These are phyloP conservation scores for Solanum chiquidenum DNA, from an alignment of 257 asterid genomes.

Conservation along the genomic window DNA sequence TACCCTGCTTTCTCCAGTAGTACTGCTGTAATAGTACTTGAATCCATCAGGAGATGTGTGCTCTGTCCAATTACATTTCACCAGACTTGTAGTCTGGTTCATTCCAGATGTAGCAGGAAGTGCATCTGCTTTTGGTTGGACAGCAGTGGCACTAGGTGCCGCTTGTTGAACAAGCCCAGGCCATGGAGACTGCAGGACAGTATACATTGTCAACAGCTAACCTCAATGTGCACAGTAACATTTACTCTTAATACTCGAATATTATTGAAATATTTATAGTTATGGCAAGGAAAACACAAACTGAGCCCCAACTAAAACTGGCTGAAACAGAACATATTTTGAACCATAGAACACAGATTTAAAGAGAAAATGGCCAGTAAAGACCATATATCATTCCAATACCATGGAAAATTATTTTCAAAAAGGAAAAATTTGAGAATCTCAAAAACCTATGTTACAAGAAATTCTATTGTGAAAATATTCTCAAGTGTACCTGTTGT, in stretches of 20 bases:
- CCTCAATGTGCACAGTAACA: not conserved
- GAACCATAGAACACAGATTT: not conserved
- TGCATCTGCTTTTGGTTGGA: conserved; percentile 31
- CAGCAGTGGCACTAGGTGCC: conserved; percentile 18
- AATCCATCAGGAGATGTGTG: conserved; percentile 91
- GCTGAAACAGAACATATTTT: not conserved
- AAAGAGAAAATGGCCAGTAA: not conserved
- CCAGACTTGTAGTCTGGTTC: conserved; percentile 14
- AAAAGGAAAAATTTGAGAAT: not conserved
- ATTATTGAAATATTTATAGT: not conserved
- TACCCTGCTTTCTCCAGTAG: conserved; percentile 97
- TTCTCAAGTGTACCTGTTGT: conserved; percentile 48
- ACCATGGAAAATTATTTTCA: not conserved
- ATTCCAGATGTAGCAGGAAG: conserved; percentile 24
- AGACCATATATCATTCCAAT: not conserved
- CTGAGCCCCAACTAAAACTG: not conserved
- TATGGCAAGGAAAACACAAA: not conserved
- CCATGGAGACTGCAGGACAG: conserved; percentile 51
- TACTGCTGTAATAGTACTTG: conserved; percentile 74
- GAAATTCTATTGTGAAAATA: not conserved
- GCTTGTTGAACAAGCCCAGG: conserved; percentile 40
- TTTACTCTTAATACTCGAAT: not conserved
- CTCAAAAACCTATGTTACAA: not conserved
- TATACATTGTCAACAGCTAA: not conserved
- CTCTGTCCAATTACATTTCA: conserved; percentile 74